Percentiles rank a stretch among this genome's conserved stretches.
These are phyloP conservation scores for Carex arenaria DNA, from an alignment of 202 grass and related monocot species.

Conservation along the genomic window DNA sequence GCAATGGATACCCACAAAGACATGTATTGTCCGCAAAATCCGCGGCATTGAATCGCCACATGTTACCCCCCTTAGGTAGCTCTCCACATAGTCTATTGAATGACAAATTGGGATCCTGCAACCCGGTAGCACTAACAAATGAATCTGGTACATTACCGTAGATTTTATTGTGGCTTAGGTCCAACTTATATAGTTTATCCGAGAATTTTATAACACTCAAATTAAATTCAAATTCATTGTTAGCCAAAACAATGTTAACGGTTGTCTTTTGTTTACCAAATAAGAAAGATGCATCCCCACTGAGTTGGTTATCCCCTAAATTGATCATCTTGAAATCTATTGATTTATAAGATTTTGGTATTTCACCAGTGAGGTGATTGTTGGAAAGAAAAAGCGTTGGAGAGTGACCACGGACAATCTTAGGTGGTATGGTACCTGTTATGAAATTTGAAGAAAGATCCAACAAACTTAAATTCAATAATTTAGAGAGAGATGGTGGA, in stretches of 20 bases:
- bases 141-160: slow-evolving; percentile 37
- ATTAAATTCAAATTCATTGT: slow-evolving; percentile 10
- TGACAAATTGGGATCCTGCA: slow-evolving; percentile 38
- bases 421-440: slow-evolving; percentile 1
- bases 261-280: not conserved
- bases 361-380: not conserved
- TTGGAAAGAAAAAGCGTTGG: not conserved
- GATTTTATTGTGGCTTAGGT: slow-evolving; percentile 24
- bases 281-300: slow-evolving; percentile 7
- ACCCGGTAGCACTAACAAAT: not conserved
- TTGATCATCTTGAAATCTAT: not conserved
- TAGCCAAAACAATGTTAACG: not conserved
- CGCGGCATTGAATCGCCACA: not conserved
- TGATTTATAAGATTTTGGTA: not conserved
- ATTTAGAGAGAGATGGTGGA: not conserved
- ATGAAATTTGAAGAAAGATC: not conserved
- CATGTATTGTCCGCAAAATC: slow-evolving; percentile 24
- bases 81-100: slow-evolving; percentile 50
- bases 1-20: slow-evolving; percentile 28
- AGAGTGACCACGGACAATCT: not conserved
- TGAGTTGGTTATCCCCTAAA: not conserved
- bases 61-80: slow-evolving; percentile 25
- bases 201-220: not conserved
- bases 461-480: not conserved
- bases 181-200: not conserved